A percentile compares a stretch with the other conserved stretches of the same genome.
These are phyloP conservation scores for Ceratocystis alfenasii DNA, from an alignment of 2,329 filamentous ascomycete species.

Conservation along the genomic window DNA sequence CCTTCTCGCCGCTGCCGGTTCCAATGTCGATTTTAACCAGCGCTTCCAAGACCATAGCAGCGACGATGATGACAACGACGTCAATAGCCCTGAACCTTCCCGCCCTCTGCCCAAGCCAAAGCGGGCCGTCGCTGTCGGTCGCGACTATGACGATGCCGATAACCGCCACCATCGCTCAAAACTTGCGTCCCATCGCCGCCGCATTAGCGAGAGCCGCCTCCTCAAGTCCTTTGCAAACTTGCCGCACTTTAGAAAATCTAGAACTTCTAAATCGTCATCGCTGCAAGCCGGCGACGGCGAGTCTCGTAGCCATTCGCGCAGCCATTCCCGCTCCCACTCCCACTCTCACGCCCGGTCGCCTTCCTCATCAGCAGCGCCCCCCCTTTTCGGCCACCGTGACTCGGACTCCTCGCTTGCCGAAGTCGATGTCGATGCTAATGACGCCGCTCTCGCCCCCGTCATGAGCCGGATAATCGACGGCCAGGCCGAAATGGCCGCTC, in stretches of 20 bases:
- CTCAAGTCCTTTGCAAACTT: slow-evolving; percentile 54
- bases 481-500: slow-evolving; percentile 48
- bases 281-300: neutral
- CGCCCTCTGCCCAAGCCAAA: slow-evolving; percentile 33
- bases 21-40: slow-evolving; percentile 67
- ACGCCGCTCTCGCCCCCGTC: slow-evolving; percentile 45
- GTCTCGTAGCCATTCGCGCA: neutral
- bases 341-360: neutral
- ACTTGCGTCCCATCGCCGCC: neutral
- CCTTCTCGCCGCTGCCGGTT: slow-evolving; percentile 78
- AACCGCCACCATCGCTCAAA: neutral
- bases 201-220: slow-evolving; percentile 51
- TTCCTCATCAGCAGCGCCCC: neutral
- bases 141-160: neutral
- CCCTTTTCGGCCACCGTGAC: neutral
- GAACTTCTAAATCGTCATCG: slow-evolving; percentile 25
- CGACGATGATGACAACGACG: slow-evolving; percentile 60
- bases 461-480: slow-evolving; percentile 70
- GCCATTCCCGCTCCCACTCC: neutral
- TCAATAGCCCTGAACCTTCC: neutral
- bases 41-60: slow-evolving; percentile 69
- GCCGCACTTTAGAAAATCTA: slow-evolving; percentile 35
- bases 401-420: slow-evolving; percentile 16
- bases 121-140: slow-evolving; percentile 24
- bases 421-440: slow-evolving; percentile 23